These are phyloP conservation scores for Lepidium sativum DNA, from an alignment of 345 rosid genomes.

Conservation along the genomic window DNA sequence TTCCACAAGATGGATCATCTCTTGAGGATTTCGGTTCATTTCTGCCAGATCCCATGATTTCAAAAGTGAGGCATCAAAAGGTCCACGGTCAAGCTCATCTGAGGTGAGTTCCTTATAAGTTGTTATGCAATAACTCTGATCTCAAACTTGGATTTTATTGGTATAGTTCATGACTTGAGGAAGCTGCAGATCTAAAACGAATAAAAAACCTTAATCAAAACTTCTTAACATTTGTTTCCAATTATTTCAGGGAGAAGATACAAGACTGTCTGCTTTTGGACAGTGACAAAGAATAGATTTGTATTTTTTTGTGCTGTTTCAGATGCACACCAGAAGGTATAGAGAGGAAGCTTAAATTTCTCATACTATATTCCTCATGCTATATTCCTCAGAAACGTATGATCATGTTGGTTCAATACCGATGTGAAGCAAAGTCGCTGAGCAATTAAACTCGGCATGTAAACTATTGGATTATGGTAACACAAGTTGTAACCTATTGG, in stretches of 20 bases:
- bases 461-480: too few relatives aligned
- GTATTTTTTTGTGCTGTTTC: neutral
- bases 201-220: neutral
- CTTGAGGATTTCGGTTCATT: conserved; percentile 46
- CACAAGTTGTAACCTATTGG: too few relatives aligned
- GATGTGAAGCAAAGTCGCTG: neutral
- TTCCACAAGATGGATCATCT: conserved; percentile 52
- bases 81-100: conserved; percentile 27
- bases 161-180: neutral
- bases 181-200: neutral
- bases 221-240: neutral
- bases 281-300: conserved; percentile 49
- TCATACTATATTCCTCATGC: neutral
- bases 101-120: conserved; percentile 42
- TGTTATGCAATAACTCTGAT: neutral
- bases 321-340: neutral
- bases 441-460: neutral
- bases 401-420: neutral
- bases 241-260: conserved; percentile 60
- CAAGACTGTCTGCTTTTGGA: conserved; percentile 71
- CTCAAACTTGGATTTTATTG: neutral
- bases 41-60: conserved; percentile 47
- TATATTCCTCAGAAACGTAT: neutral
- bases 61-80: conserved; percentile 31
- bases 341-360: neutral